These are phyloP conservation scores for Fallopia convolvulus DNA, from an alignment of 148 eudicot genomes.

Conservation along the genomic window DNA sequence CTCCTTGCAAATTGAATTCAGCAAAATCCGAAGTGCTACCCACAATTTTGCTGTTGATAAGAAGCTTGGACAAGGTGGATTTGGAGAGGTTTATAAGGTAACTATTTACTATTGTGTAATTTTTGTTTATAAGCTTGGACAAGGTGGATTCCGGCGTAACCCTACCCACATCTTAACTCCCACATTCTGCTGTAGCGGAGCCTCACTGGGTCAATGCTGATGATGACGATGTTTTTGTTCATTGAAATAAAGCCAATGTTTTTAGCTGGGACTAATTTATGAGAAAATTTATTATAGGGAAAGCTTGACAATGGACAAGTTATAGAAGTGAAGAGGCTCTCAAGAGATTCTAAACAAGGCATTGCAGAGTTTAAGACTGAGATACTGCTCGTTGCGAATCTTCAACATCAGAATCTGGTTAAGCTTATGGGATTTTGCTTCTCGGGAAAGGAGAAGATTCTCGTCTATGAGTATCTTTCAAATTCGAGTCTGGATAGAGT, in stretches of 20 bases:
- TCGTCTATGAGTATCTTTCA: conserved; percentile 20
- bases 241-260: not conserved
- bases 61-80: conserved; percentile 22
- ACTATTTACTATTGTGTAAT: no score
- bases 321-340: conserved; percentile 28
- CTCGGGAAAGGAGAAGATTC: conserved; percentile 19
- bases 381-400: conserved; percentile 20
- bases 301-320: conserved; percentile 15
- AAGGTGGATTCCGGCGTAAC: no score
- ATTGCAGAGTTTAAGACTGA: conserved; percentile 21
- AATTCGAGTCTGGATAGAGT: conserved; percentile 21
- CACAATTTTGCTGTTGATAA: conserved; percentile 19
- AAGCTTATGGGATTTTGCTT: conserved; percentile 22
- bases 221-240: no score
- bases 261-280: not conserved
- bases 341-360: conserved; percentile 18
- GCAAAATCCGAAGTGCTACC: conserved; percentile 21
- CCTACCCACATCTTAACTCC: no score
- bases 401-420: conserved; percentile 28
- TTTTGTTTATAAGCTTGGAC: no score
- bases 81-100: conserved; percentile 23
- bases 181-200: no score
- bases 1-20: conserved; percentile 21
- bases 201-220: no score
- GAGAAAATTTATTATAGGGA: conserved; percentile 12